Base-by-base conservation (phyloP, 2,329 filamentous ascomycete species). In the Ascochyta lentis region DNA sequence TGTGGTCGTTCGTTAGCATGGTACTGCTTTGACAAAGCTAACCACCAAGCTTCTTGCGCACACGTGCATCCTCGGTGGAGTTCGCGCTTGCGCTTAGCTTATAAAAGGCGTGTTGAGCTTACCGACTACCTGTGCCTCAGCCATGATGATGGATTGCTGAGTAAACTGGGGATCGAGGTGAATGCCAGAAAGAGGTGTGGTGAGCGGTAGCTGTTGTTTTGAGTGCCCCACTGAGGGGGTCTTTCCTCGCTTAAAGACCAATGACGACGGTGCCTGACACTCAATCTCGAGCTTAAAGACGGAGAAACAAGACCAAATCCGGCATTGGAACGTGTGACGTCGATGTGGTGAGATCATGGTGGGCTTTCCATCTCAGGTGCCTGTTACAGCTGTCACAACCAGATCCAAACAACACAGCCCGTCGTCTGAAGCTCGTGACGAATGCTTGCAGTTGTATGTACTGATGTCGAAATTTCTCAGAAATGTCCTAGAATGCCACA, bases 1-100 rank as follows among this genome's bases (percentile, higher is more conserved):
- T 96, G 63, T 64, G 27, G 51, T 48, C 38, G 35, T 49, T 45
- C 48, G 41, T 74, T 66, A 73, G 70, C 65, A 66, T 52, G 55
- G 54, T 63, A 59, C 63, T 66, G 56, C 48, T 45, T 58, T 63
- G 43, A 51, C 59, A 56, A 54, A 54, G 49, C 58, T 45, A 48
- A 39, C 57, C 39, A 44, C 22, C 47, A 50, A 59, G 62, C 56
- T 64, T 6, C 26, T 23, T 43, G 24, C 33, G 44, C 39, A 37
- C 39, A 13, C 12, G 47, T 33, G 48, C 42, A 26, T 51, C 27
- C 37, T 19, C 29, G 33, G 27, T n/a, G 5, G 24, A 54, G 40
- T 40, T 45, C 39, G 42, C 42, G 41, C 39, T 43, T 41, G 42
- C 42, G 41, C 39, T 43, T 27, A 29, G 19, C 12, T 26, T 19